Conservation (phyloP, 345 rosid species). For the Rhodamnia rubescens region DNA sequence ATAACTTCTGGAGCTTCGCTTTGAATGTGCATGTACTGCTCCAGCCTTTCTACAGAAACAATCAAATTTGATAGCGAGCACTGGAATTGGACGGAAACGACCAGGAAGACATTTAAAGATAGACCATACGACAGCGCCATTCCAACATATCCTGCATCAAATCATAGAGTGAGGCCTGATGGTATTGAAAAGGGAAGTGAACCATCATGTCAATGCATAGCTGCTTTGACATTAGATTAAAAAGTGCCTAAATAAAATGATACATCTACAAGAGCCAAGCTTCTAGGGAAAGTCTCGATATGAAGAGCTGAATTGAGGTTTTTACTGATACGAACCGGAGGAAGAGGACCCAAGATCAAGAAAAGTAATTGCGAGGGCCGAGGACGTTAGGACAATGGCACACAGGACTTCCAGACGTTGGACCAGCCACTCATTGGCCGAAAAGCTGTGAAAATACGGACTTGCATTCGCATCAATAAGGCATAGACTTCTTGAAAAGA, state of each 20-base stretch:
- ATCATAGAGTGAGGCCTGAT: background rate
- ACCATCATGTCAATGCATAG: background rate
- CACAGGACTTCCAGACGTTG: slow-evolving; percentile 46
- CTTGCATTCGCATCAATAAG: slow-evolving; percentile 47
- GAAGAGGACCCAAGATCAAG: slow-evolving; percentile 40
- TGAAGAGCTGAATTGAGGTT: background rate
- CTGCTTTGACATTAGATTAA: background rate
- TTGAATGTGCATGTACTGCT: slow-evolving; percentile 59
- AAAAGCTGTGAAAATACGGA: slow-evolving; percentile 34
- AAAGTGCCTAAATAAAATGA: background rate
- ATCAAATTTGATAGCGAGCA: slow-evolving; percentile 31
- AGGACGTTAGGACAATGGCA: slow-evolving; percentile 35
- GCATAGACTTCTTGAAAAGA: slow-evolving; percentile 34
- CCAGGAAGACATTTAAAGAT: slow-evolving; percentile 38
- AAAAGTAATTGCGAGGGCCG: slow-evolving; percentile 45
- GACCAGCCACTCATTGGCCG: slow-evolving; percentile 54
- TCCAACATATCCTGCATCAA: slow-evolving; percentile 38
- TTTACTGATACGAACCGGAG: slow-evolving; percentile 21
- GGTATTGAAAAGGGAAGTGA: no score
- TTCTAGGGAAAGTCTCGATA: background rate
- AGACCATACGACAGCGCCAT: slow-evolving; percentile 60
- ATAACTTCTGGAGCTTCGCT: slow-evolving; percentile 55
- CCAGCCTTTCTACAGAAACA: slow-evolving; percentile 52
- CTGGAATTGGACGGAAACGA: slow-evolving; percentile 31
- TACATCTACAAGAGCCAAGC: background rate